phyloP scores from a whole-genome alignment of 257 asterid species.

The Datura wrightii region DNA sequence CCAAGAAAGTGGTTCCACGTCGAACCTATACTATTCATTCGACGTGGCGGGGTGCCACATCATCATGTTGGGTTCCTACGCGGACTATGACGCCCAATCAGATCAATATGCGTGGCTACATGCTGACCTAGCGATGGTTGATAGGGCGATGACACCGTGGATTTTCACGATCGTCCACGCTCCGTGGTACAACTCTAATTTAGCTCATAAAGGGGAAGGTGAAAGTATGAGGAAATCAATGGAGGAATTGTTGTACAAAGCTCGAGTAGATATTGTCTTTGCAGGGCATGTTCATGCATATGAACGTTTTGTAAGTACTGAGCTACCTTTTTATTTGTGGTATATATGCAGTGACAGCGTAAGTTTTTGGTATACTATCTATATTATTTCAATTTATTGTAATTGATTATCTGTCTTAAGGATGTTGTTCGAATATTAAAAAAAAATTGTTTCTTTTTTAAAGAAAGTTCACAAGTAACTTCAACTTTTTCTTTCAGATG shows the following conservation, averaged over 20 bases:
- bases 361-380: neutral
- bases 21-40: slow-evolving; percentile 80
- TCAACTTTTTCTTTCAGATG: neutral
- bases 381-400: neutral
- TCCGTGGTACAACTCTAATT: slow-evolving; percentile 84
- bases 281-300: slow-evolving; percentile 90
- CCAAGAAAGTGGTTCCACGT: slow-evolving; percentile 58
- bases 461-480: too few relatives aligned
- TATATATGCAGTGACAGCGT: neutral
- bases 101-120: slow-evolving; percentile 75
- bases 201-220: slow-evolving; percentile 81
- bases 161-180: slow-evolving; percentile 66
- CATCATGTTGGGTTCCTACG: slow-evolving; percentile 80
- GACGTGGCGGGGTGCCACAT: slow-evolving; percentile 66
- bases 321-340: neutral
- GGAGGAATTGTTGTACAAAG: slow-evolving; percentile 63
- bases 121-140: slow-evolving; percentile 56
- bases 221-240: slow-evolving; percentile 75
- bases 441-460: too few relatives aligned
- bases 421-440: neutral
- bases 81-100: slow-evolving; percentile 61
- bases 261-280: slow-evolving; percentile 65
- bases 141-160: slow-evolving; percentile 74
- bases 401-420: neutral
- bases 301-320: slow-evolving; percentile 76